Base-by-base conservation (phyloP, 768 basidiomycete genomes). In the Cystobasidium ongulense region DNA sequence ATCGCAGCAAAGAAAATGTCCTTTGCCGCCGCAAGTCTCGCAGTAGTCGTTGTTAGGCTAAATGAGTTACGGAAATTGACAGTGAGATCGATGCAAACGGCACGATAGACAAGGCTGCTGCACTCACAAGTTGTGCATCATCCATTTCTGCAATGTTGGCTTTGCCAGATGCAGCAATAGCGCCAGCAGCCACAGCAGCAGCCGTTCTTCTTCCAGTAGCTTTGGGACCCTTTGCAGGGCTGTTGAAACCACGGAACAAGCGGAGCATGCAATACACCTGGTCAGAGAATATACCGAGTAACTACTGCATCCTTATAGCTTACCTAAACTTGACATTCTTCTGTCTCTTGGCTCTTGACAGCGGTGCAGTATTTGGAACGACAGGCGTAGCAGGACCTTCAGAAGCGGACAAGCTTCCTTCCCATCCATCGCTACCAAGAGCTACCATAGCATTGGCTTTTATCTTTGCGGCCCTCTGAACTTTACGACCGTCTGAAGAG, bases 1-100 rank as follows among this genome's bases (percentile, higher is more conserved):
- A 81, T 98, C 96, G 81, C 96, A 99, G 81, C 96, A 98, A 23
- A 99, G 87, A 75, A 98, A 85, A 53, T 89, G 86, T 61, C 95
- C 95, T 76, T 81, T 82, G 25, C 82, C 83, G 35, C 79, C 73
- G 77, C 84, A 84, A 0, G 81, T 76, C 5, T 82, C 82, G 75
- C 84, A 84, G 63, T 78, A 82, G 74, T 84, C 84, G 75, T 83
- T 79, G 74, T 84, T 84, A 63, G 81, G 81, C 83, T 84, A 67
- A 61, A 25, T 17, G 33, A 61, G 3, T 8, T 17, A 31, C 38
- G 50, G 31, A 36, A 25, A 21, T 17, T n/a, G 27, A 38, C 15
- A 39, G 31, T 23, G 27, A 52, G 46, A 68, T 54, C 5, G 46
- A 43, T 7, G 21, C 4, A 68, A 64, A 17, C 31, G 17, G 11